Conservation (phyloP, 208 protist genomes). For the Crithidia sp. region DNA sequence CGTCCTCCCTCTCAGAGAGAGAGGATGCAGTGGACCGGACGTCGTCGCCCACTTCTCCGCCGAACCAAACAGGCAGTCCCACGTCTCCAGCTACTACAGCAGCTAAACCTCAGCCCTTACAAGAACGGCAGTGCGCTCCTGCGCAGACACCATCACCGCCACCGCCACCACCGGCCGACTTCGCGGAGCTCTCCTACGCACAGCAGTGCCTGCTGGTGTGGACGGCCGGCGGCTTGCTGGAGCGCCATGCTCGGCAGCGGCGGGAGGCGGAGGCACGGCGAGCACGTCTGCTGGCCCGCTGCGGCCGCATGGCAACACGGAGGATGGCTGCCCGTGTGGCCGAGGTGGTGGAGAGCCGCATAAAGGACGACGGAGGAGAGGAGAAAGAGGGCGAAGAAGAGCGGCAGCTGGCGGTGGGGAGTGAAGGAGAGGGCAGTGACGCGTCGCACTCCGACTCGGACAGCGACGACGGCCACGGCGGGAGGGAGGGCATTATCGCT, state of each 20-base stretch:
- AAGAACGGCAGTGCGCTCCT: not conserved
- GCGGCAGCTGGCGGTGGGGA: not conserved
- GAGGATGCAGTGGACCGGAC: not conserved
- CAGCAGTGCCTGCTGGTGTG: slow-evolving; percentile 81
- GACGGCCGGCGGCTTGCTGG: slow-evolving; percentile 58
- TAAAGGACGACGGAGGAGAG: not conserved
- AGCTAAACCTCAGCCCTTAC: not conserved
- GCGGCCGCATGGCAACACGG: slow-evolving; percentile 44
- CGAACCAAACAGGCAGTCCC: not conserved
- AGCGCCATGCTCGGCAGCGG: slow-evolving; percentile 23
- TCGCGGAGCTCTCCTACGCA: slow-evolving; percentile 60
- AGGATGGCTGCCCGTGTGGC: slow-evolving; percentile 43
- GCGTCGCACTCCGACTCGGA: slow-evolving; percentile 5
- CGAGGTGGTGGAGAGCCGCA: slow-evolving; percentile 10
- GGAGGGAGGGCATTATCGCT: too few relatives aligned
- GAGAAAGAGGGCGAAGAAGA: not conserved
- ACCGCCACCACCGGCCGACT: slow-evolving; percentile 11
- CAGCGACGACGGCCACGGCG: not conserved
- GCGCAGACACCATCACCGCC: not conserved
- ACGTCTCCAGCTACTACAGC: not conserved
- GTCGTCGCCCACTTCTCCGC: not conserved
- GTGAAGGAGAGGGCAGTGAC: not conserved
- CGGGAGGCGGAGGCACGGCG: slow-evolving; percentile 18
- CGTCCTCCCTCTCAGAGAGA: not conserved
- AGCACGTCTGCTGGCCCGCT: slow-evolving; percentile 23